Percentiles rank a stretch among this genome's conserved stretches.
phyloP scores from a whole-genome alignment of 129 eudicot species.

The Artemisia tridentata region DNA sequence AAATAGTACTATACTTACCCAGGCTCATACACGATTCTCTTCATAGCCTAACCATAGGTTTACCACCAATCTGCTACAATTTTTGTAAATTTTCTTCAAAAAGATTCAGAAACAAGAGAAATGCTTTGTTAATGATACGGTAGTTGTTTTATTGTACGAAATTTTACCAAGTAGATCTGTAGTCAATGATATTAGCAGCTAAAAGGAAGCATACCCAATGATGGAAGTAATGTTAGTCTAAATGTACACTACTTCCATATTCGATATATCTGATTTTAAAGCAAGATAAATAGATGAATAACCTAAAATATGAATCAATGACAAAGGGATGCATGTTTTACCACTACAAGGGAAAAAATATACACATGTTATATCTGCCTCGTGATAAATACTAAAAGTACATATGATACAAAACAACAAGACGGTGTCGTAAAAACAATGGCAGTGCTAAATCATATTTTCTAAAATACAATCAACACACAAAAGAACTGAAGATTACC shows the following conservation, averaged over 20 bases:
- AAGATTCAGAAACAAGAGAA: background rate
- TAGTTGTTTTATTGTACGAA: background rate
- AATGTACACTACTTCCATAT: background rate
- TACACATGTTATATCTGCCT: constrained; percentile 67
- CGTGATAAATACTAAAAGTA: constrained; percentile 40
- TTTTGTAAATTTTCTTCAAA: background rate
- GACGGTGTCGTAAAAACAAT: constrained; percentile 46
- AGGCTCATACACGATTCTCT: background rate
- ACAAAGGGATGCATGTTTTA: background rate
- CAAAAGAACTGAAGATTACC: constrained; percentile 55
- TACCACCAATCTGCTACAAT: background rate
- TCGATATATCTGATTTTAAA: background rate
- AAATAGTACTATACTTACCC: background rate
- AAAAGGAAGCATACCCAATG: background rate
- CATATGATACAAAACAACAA: constrained; percentile 58
- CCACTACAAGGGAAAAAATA: constrained; percentile 32
- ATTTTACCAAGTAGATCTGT: background rate
- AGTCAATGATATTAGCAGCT: background rate
- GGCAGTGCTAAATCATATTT: constrained; percentile 56
- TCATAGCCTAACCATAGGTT: background rate
- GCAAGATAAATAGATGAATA: background rate
- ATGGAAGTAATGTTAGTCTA: background rate
- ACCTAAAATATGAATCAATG: background rate
- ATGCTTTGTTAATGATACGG: background rate
- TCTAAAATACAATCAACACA: constrained; percentile 40